These are phyloP conservation scores for Datisca glomerata DNA, from an alignment of 306 rosid species.

Conservation along the genomic window DNA sequence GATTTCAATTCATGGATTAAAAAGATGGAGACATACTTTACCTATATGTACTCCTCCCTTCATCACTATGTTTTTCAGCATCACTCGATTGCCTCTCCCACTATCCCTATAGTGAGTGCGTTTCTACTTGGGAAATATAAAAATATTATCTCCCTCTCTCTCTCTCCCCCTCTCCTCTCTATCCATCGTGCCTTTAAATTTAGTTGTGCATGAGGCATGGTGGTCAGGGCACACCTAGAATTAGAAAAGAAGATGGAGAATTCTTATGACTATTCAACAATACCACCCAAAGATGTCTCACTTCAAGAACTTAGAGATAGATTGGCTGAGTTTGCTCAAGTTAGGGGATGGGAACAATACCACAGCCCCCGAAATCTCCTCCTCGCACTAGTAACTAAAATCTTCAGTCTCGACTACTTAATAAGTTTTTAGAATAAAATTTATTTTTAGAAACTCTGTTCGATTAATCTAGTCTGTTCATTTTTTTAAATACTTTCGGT, in stretches of 20 bases:
- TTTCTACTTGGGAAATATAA: too few relatives aligned
- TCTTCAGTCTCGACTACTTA: too few relatives aligned
- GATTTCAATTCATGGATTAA: too few relatives aligned
- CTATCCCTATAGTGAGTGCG: too few relatives aligned
- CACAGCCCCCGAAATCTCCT: slow-evolving; percentile 82
- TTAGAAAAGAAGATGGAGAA: slow-evolving; percentile 31
- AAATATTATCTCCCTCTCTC: slow-evolving; percentile 1
- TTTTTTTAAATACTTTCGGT: too few relatives aligned
- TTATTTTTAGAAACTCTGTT: too few relatives aligned
- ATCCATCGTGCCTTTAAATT: slow-evolving; percentile 26
- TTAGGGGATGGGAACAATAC: slow-evolving; percentile 66
- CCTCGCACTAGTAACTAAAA: slow-evolving; percentile 50
- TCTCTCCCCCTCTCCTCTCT: not conserved
- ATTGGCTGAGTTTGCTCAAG: slow-evolving; percentile 56
- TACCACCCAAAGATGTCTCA: slow-evolving; percentile 36
- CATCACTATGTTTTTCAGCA: too few relatives aligned
- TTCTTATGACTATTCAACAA: slow-evolving; percentile 16
- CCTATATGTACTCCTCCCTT: too few relatives aligned
- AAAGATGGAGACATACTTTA: too few relatives aligned
- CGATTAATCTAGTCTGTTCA: too few relatives aligned
- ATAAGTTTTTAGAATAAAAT: too few relatives aligned
- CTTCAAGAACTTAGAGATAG: slow-evolving; percentile 53
- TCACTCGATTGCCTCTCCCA: too few relatives aligned
- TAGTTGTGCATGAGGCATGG: slow-evolving; percentile 18
- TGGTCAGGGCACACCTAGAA: not conserved